Base-by-base conservation (phyloP, 345 rosid genomes). In the Camelina laxa region DNA sequence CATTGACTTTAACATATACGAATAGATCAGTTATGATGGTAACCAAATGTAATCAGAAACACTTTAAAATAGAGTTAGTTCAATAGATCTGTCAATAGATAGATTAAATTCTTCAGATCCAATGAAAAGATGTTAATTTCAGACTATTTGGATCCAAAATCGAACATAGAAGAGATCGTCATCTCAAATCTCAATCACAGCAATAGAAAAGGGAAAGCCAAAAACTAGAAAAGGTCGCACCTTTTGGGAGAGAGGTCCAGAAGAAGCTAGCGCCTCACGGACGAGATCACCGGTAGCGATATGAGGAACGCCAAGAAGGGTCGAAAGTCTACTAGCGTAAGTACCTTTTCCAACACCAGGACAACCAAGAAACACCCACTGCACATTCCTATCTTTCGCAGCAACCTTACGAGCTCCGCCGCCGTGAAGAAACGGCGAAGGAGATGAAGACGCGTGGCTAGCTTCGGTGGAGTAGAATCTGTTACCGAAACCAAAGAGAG, bases 291-390 rank as follows among this genome's bases (percentile, higher is more conserved):
- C 98, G 36, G 97, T 90, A 75, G 97, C 96, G 86, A 95, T 95
- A 49, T 92, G 99, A 57, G 98, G 97, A 47, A 90, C 92, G 19
- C 91, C 90, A 62, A 95, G 94, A 47, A 89, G 89, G 66, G 13
- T 75, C 19, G 93, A 90, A n/a, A 95, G 84, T 44, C 94, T 91
- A 60, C 96, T 87, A n/a, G 98, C 98, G 70, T 95, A 92, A 1
- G 97, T 92, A n/a, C 99, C 99, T 75, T 92, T 92, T 5, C 99
- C 99, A 5, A 95, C 99, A 47, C 97, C 97, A 0, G 99, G 98
- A 59, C 88, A 88, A 5, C 99, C 99, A 2, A 95, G 86, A 60
- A 95, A 95, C 70, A 92, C 90, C 99, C 97, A 95, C 75, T 95
- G 97, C 7, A 95, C 87, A 58, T 86, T 89, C 60, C 94, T 73